Conservation (phyloP, 805 yeast genomes). For the Pichia paraexigua region DNA sequence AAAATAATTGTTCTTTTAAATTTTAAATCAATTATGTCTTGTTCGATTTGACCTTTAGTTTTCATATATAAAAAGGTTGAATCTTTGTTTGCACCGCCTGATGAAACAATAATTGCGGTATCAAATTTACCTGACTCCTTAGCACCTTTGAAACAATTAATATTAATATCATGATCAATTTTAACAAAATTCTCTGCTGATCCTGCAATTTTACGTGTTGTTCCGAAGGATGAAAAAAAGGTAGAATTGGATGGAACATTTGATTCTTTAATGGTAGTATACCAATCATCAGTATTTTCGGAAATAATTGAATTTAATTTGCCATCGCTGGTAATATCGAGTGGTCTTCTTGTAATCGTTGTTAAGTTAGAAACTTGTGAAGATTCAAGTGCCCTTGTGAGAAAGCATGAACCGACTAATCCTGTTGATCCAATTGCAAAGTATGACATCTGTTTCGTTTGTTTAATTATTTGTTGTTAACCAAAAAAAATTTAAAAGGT, state of each 20-base stretch:
- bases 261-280: constrained; percentile 18
- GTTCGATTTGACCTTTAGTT: constrained; percentile 72
- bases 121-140: constrained; percentile 53
- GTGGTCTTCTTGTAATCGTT: constrained; percentile 46
- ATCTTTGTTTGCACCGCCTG: constrained; percentile 50
- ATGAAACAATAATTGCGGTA: constrained; percentile 60
- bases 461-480: background rate
- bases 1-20: constrained; percentile 70
- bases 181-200: constrained; percentile 57
- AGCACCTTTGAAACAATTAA: constrained; percentile 65
- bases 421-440: constrained; percentile 72
- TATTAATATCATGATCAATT: constrained; percentile 70
- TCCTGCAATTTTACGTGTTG: constrained; percentile 69
- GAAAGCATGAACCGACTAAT: constrained; percentile 54
- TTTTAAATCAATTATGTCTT: constrained; percentile 49
- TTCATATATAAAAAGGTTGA: constrained; percentile 56
- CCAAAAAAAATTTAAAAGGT: background rate
- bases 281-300: constrained; percentile 46
- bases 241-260: constrained; percentile 31
- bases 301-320: constrained; percentile 34
- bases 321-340: constrained; percentile 8
- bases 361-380: constrained; percentile 32
- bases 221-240: constrained; percentile 64
- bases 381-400: constrained; percentile 36
- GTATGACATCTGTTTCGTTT: constrained; percentile 7